These are phyloP conservation scores for Cyclotella choctawhatcheeana DNA, from an alignment of 108 stramenopile genomes.

Conservation along the genomic window DNA sequence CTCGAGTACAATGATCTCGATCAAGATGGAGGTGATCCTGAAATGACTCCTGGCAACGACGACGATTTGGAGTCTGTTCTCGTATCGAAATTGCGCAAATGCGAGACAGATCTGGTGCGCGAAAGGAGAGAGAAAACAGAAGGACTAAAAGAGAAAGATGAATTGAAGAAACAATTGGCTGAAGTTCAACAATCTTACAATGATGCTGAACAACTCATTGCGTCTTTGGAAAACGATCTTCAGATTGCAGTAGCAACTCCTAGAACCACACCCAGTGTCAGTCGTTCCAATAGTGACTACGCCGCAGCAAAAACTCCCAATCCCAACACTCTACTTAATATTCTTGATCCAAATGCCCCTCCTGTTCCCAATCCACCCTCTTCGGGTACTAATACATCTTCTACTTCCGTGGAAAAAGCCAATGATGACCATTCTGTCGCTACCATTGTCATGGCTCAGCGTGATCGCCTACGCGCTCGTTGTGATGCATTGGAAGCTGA, in stretches of 20 bases:
- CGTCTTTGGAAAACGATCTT: constrained; percentile 80
- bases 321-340: constrained; percentile 62
- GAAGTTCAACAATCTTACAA: constrained; percentile 61
- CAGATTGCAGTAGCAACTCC: constrained; percentile 70
- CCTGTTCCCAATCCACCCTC: constrained; percentile 34
- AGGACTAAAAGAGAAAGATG: constrained; percentile 41
- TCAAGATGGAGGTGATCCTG: constrained; percentile 66
- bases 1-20: constrained; percentile 88
- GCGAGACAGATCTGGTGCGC: constrained; percentile 85
- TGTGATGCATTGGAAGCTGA: constrained; percentile 86
- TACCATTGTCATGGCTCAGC: constrained; percentile 90
- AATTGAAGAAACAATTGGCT: constrained; percentile 47
- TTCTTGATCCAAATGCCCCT: constrained; percentile 73
- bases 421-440: constrained; percentile 89
- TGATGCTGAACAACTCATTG: constrained; percentile 71
- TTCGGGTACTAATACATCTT: not conserved
- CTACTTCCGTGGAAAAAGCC: constrained; percentile 62
- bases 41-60: constrained; percentile 63
- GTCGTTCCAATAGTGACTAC: constrained; percentile 26
- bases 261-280: constrained; percentile 15
- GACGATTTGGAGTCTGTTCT: constrained; percentile 87
- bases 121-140: constrained; percentile 71
- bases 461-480: constrained; percentile 78
- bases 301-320: constrained; percentile 35
- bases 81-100: constrained; percentile 73